A percentile compares a stretch with the other conserved stretches of the same genome.
These are phyloP conservation scores for Aegilops sharonensis DNA, from an alignment of 176 grass and related monocot species.

Conservation along the genomic window DNA sequence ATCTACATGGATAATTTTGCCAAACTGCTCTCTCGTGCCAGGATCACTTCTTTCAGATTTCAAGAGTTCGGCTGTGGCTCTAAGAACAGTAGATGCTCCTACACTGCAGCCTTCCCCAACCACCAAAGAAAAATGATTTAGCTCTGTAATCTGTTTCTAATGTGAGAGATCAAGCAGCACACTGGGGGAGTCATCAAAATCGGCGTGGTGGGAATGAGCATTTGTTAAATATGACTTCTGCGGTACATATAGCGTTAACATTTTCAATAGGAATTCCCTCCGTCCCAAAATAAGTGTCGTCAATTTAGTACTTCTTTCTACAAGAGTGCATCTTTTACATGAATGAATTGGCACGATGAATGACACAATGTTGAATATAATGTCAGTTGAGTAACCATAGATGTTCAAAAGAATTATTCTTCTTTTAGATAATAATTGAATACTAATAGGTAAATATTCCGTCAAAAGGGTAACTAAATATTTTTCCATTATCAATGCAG, in stretches of 20 bases:
- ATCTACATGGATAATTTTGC: background rate
- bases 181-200: background rate
- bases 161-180: background rate
- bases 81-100: background rate
- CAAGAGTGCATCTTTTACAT: background rate
- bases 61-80: background rate
- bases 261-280: no score
- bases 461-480: background rate
- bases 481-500: constrained; percentile 46
- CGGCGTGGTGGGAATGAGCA: background rate
- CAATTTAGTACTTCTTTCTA: no score
- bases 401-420: no score
- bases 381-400: background rate
- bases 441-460: background rate
- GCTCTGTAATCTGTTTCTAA: background rate
- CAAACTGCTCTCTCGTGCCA: background rate
- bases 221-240: background rate
- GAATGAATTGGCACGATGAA: background rate
- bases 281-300: no score
- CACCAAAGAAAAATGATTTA: background rate
- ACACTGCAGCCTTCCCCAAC: background rate
- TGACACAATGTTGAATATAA: background rate
- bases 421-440: no score
- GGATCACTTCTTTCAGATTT: background rate
- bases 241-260: no score